Conservation (phyloP, 495 filamentous ascomycete species). For the Podospora comata region DNA sequence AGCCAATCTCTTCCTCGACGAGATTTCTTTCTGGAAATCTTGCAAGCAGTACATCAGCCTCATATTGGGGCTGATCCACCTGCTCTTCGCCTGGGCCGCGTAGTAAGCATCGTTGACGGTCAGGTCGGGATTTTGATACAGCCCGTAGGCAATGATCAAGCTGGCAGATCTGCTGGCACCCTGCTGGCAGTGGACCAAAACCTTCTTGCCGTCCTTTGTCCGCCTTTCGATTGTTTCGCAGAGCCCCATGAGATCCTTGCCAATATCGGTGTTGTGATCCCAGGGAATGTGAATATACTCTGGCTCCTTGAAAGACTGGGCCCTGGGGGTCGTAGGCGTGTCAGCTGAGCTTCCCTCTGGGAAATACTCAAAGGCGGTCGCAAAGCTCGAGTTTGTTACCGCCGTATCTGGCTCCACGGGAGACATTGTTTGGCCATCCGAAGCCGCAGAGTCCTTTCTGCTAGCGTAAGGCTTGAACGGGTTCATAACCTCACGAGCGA, state of each 20-base stretch:
- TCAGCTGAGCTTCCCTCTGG: conserved; percentile 35
- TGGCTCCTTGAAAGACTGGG: conserved; percentile 54
- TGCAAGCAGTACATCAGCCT: conserved; percentile 94
- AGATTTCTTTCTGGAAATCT: conserved; percentile 75
- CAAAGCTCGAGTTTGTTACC: conserved; percentile 63
- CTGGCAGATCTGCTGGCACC: conserved; percentile 96
- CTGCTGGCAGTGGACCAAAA: conserved; percentile 92
- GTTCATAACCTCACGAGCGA: conserved; percentile 89
- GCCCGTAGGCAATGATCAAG: conserved; percentile 90
- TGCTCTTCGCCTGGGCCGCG: conserved; percentile 81
- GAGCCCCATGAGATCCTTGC: conserved; percentile 76
- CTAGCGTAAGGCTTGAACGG: conserved; percentile 59
- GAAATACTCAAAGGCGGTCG: conserved; percentile 65
- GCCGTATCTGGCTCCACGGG: conserved; percentile 66
- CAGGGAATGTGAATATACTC: conserved; percentile 96
- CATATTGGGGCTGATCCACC: conserved; percentile 99
- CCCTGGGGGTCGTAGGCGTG: conserved; percentile 59
- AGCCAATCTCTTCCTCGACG: conserved; percentile 47
- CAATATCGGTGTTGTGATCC: conserved; percentile 97
- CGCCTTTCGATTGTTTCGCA: conserved; percentile 83
- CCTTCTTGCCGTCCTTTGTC: conserved; percentile 74
- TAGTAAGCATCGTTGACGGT: conserved; percentile 93
- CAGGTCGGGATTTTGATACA: conserved; percentile 83
- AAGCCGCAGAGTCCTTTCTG: conserved; percentile 28
- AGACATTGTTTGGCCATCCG: conserved; percentile 33